phyloP scores from a whole-genome alignment of 495 filamentous ascomycete species.

The Sordaria brevicollis region DNA sequence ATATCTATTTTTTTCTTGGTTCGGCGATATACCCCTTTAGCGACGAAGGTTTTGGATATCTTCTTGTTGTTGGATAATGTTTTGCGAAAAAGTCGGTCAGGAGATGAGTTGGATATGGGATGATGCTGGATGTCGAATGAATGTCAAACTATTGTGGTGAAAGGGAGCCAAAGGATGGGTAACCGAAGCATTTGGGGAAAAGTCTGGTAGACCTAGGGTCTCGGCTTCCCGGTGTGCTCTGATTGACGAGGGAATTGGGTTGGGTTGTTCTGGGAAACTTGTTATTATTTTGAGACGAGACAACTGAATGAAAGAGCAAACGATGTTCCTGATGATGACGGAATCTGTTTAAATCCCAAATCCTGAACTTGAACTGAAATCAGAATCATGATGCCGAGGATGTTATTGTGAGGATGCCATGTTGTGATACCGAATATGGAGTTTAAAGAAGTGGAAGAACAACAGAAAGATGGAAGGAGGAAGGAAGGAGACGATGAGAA shows the following conservation, averaged over 20 bases:
- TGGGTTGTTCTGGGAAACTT: no score
- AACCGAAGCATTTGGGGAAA: not conserved
- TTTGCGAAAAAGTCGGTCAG: not conserved
- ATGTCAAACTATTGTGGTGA: not conserved
- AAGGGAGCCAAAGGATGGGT: not conserved
- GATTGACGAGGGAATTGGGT: not conserved
- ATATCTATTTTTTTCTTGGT: slow-evolving; percentile 1
- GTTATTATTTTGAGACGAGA: not conserved
- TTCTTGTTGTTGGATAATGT: not conserved
- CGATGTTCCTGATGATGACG: not conserved
- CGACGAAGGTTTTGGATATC: not conserved
- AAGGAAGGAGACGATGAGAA: not conserved
- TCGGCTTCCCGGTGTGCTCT: not conserved
- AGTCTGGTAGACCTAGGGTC: not conserved
- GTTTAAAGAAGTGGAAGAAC: not conserved
- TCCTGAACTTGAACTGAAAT: not conserved
- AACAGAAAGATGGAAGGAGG: not conserved
- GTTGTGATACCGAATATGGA: not conserved
- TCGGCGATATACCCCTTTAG: slow-evolving; percentile 10
- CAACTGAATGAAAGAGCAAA: not conserved
- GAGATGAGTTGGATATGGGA: not conserved
- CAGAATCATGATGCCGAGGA: not conserved
- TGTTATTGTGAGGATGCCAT: not conserved
- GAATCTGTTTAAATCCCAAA: not conserved
- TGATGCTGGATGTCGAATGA: no score